These are phyloP conservation scores for Tuber melanosporum DNA, from an alignment of 495 filamentous ascomycete genomes.

Conservation along the genomic window DNA sequence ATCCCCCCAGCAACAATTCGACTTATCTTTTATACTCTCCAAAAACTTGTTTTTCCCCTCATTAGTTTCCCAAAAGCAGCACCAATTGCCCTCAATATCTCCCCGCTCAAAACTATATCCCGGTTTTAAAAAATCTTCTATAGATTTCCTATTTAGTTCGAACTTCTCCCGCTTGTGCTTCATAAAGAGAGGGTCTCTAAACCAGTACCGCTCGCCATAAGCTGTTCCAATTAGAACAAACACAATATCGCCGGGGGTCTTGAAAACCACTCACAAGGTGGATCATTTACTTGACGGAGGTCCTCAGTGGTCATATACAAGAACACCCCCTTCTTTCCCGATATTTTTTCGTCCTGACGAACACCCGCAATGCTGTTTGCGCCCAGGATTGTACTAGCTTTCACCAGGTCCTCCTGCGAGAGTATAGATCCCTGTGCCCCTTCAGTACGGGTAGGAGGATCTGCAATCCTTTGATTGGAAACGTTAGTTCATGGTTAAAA, in stretches of 20 bases:
- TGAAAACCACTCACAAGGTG: not conserved
- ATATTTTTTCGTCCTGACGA: not conserved
- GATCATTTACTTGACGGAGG: not conserved
- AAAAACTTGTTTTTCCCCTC: too few relatives aligned
- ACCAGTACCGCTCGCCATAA: too few relatives aligned
- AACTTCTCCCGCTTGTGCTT: not conserved
- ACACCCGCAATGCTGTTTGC: not conserved
- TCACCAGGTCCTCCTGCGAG: not conserved
- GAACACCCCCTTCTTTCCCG: not conserved
- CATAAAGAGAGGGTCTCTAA: too few relatives aligned
- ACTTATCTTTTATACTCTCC: too few relatives aligned
- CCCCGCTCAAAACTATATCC: not conserved
- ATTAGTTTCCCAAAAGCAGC: too few relatives aligned
- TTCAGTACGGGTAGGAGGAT: not conserved
- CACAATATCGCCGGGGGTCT: not conserved
- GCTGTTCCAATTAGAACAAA: not conserved
- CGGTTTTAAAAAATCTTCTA: not conserved
- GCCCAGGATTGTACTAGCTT: not conserved
- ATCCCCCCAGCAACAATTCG: too few relatives aligned
- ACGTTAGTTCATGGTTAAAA: not conserved
- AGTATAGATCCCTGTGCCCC: not conserved
- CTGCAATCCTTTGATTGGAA: not conserved
- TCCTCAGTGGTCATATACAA: not conserved
- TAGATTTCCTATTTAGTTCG: not conserved
- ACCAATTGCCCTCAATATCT: too few relatives aligned